Percentiles rank a stretch among this genome's conserved stretches.
phyloP scores from a whole-genome alignment of 805 yeast genomes.

The Brettanomyces sp. region DNA sequence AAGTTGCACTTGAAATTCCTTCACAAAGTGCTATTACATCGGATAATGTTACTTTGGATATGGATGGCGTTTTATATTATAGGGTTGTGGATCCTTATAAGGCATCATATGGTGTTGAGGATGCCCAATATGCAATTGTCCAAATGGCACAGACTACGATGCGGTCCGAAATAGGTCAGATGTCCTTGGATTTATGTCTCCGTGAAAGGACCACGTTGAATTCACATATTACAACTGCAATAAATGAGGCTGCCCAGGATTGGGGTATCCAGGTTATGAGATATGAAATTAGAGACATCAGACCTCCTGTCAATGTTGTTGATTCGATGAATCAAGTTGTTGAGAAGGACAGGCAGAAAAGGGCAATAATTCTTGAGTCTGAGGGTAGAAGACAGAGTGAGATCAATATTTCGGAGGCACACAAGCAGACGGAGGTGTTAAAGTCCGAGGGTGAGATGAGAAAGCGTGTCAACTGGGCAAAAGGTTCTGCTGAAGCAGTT shows the following conservation, averaged over 20 bases:
- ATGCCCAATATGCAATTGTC: constrained; percentile 74
- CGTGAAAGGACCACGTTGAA: constrained; percentile 69
- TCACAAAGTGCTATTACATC: constrained; percentile 78
- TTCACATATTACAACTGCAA: constrained; percentile 62
- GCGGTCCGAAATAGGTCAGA: constrained; percentile 82
- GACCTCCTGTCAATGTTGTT: constrained; percentile 76
- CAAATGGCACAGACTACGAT: constrained; percentile 87
- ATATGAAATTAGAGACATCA: constrained; percentile 81
- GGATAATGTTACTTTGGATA: constrained; percentile 75
- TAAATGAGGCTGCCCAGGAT: constrained; percentile 74
- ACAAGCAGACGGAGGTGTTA: constrained; percentile 57
- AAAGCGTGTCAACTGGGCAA: constrained; percentile 57
- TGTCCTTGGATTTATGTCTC: constrained; percentile 69
- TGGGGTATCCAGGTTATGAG: constrained; percentile 84
- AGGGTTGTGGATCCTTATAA: constrained; percentile 74
- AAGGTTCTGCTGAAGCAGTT: constrained; percentile 66
- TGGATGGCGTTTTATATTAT: constrained; percentile 77
- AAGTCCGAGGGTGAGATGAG: constrained; percentile 66
- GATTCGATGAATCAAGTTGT: constrained; percentile 92
- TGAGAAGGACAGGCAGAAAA: constrained; percentile 74
- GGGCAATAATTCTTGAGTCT: constrained; percentile 80
- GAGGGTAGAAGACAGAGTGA: constrained; percentile 76
- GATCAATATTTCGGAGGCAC: constrained; percentile 80
- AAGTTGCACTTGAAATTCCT: constrained; percentile 78
- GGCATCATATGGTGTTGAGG: constrained; percentile 84